phyloP scores from a whole-genome alignment of 305 asterid species.

The Fraxinus paxiana region DNA sequence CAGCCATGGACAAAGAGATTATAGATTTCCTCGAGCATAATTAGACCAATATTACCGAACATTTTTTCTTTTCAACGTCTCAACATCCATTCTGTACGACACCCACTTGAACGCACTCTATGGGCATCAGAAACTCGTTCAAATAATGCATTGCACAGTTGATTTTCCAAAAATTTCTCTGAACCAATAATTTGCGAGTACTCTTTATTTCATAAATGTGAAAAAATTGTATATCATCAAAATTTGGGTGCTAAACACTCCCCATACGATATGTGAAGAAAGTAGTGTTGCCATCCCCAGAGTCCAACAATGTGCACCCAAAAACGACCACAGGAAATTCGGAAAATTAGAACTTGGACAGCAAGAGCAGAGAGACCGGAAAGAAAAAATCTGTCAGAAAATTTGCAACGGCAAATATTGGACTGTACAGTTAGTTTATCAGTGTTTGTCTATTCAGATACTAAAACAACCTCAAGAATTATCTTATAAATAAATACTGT shows the following conservation, averaged over 20 bases:
- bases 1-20: neutral
- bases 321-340: neutral
- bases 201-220: neutral
- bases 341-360: neutral
- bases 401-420: neutral
- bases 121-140: neutral
- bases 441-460: neutral
- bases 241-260: neutral
- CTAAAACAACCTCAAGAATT: constrained; percentile 1
- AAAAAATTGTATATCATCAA: neutral
- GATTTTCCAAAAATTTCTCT: neutral
- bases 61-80: neutral
- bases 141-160: neutral
- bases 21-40: neutral
- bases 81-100: neutral
- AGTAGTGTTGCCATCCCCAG: neutral
- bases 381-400: neutral
- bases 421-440: neutral
- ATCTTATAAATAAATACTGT: neutral
- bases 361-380: neutral
- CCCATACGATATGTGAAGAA: neutral
- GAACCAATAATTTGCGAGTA: neutral
- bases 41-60: neutral
- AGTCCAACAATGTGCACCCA: neutral
- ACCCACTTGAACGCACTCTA: neutral